Percentiles rank a stretch among this genome's conserved stretches.
Conservation (phyloP, 2,329 filamentous ascomycete species). For the Phyllosticta citrichinensis region DNA sequence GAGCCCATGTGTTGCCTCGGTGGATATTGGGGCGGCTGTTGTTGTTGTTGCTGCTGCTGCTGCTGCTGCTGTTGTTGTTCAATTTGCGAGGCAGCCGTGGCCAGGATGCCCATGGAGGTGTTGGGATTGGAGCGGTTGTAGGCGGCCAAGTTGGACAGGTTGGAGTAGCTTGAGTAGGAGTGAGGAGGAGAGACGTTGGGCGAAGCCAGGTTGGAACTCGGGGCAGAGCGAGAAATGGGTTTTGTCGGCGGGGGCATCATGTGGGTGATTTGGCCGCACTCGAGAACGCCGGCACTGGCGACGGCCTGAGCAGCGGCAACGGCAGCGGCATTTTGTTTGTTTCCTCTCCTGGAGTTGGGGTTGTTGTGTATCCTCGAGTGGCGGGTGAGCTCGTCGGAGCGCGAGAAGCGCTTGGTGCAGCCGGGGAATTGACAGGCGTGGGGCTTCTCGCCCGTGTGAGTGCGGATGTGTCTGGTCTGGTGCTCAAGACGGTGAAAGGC, state of each 20-base stretch:
- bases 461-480: conserved; percentile 84
- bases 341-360: conserved; percentile 87
- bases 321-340: conserved; percentile 64
- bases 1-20: conserved; percentile 25
- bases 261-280: conserved; percentile 39
- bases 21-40: conserved; percentile 21
- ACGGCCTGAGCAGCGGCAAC: conserved; percentile 46
- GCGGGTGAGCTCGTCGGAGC: conserved; percentile 90
- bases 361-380: conserved; percentile 99
- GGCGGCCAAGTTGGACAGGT: conserved; percentile 48
- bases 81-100: conserved; percentile 59
- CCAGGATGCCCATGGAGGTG: conserved; percentile 50
- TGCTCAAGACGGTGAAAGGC: conserved; percentile 97
- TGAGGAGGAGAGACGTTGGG: conserved; percentile 94
- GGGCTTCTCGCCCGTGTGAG: conserved; percentile 96
- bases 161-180: conserved; percentile 59
- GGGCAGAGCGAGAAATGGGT: conserved; percentile 78
- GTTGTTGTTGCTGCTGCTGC: conserved; percentile 46
- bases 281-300: conserved; percentile 39
- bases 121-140: conserved; percentile 38
- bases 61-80: conserved; percentile 49
- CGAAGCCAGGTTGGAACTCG: conserved; percentile 76
- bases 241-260: conserved; percentile 69
- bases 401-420: conserved; percentile 94
- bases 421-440: conserved; percentile 92